Evolutionary conservation across 202 grass and related monocot species (phyloP).

Genomic region (Zoysia matrella): DNA sequence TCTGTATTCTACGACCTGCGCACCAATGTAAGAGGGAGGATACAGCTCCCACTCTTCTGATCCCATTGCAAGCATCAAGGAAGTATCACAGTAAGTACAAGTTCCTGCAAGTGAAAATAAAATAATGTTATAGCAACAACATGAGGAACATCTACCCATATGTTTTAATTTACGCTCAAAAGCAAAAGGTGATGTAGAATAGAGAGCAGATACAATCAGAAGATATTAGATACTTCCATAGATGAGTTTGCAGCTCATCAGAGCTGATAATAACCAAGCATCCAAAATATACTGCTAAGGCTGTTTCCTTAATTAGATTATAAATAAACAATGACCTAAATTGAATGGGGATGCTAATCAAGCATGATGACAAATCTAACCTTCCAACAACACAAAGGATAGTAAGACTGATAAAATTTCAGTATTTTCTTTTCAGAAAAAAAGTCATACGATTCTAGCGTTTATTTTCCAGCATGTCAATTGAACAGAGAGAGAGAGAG

Average conservation of each 20-base stretch:
- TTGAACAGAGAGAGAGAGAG: neutral
- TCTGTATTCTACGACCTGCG: slow-evolving; percentile 46
- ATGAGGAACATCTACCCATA: neutral
- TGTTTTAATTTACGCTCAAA: slow-evolving; percentile 18
- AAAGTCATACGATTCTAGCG: neutral
- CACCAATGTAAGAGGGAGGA: slow-evolving; percentile 47
- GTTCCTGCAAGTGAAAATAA: slow-evolving; percentile 44
- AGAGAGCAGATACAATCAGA: neutral
- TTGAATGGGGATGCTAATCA: neutral
- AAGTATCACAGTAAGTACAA: slow-evolving; percentile 22
- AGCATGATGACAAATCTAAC: slow-evolving; percentile 11
- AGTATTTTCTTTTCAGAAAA: neutral
- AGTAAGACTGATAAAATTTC: slow-evolving; percentile 5
- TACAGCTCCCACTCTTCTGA: slow-evolving; percentile 62
- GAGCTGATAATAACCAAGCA: slow-evolving; percentile 25
- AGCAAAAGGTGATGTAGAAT: neutral
- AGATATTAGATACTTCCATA: neutral
- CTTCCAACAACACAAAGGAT: slow-evolving; percentile 21
- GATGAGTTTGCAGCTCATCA: neutral
- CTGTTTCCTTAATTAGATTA: neutral
- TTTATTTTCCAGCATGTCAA: neutral
- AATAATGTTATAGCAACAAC: slow-evolving; percentile 15
- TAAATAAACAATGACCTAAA: neutral
- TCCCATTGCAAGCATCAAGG: slow-evolving; percentile 47
- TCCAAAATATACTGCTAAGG: neutral